Evolutionary conservation across 768 basidiomycete species (phyloP).

Genomic region (Holtermannia corniformis): DNA sequence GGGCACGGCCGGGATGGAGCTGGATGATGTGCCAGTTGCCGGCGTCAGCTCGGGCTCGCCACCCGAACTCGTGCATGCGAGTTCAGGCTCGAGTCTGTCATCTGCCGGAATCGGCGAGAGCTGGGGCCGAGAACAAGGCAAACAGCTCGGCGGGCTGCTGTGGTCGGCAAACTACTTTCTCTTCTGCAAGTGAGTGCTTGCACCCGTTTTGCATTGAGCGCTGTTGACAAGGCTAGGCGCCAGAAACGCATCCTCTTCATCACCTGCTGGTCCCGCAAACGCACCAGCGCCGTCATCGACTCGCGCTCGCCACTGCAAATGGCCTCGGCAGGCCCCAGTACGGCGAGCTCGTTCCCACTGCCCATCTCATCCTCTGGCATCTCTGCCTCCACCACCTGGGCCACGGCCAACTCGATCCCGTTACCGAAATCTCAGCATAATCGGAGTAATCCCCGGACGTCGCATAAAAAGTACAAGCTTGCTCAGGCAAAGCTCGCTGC

Average conservation of each 20-base stretch:
- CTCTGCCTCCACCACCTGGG: slow-evolving; percentile 8
- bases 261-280: slow-evolving; percentile 76
- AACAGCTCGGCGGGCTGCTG: slow-evolving; percentile 57
- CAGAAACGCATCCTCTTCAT: slow-evolving; percentile 82
- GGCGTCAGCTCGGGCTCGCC: not conserved
- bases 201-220: not conserved
- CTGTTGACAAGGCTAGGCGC: slow-evolving; percentile 17
- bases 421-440: slow-evolving; percentile 7
- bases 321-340: slow-evolving; percentile 1
- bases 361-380: slow-evolving; percentile 25
- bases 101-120: slow-evolving; percentile 11
- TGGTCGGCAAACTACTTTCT: slow-evolving; percentile 99
- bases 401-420: not conserved
- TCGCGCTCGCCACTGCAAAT: slow-evolving; percentile 5
- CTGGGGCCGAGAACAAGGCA: slow-evolving; percentile 4
- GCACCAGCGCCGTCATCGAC: slow-evolving; percentile 2
- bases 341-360: slow-evolving; percentile 18
- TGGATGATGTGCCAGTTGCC: slow-evolving; percentile 15
- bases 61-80: not conserved
- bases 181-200: slow-evolving; percentile 64
- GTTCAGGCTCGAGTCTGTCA: not conserved
- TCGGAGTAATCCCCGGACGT: slow-evolving; percentile 5
- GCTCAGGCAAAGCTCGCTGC: not conserved
- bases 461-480: slow-evolving; percentile 10
- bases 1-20: slow-evolving; percentile 30